These are phyloP conservation scores for Herpetospermum pedunculosum DNA, from an alignment of 306 rosid species.

Conservation along the genomic window DNA sequence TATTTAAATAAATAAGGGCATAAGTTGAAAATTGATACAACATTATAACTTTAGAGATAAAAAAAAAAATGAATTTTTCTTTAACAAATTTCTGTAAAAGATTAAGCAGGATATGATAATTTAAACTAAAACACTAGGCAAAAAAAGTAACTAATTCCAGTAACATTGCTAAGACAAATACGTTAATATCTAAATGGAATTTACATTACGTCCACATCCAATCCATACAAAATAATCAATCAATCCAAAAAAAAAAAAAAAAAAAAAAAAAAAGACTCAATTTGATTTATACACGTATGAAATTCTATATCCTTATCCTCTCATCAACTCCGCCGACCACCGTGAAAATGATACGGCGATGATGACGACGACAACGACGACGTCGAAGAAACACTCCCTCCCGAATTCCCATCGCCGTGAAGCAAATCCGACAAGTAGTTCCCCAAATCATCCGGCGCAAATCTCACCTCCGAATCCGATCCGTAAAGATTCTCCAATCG, in stretches of 20 bases:
- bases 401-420: constrained; percentile 20
- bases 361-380: constrained; percentile 14
- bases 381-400: constrained; percentile 29
- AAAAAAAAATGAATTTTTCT: too few species aligned
- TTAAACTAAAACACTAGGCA: too few species aligned
- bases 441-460: constrained; percentile 42
- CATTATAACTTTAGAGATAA: too few species aligned
- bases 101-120: too few species aligned
- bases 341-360: constrained; percentile 1
- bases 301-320: background rate
- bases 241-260: background rate
- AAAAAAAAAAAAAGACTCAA: background rate
- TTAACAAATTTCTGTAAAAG: too few species aligned
- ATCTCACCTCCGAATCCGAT: constrained; percentile 15
- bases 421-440: constrained; percentile 42
- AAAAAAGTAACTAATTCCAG: too few species aligned
- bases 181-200: too few species aligned
- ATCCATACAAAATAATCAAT: background rate
- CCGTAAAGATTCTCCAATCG: constrained; percentile 21
- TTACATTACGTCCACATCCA: background rate
- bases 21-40: too few species aligned
- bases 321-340: constrained; percentile 4
- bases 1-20: too few species aligned
- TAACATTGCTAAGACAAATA: too few species aligned
- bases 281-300: background rate